Evolutionary conservation across 2,329 filamentous ascomycete species (phyloP), one percentile per base, ranked within the genome.

Genomic region (Trichoderma guizhouense): DNA sequence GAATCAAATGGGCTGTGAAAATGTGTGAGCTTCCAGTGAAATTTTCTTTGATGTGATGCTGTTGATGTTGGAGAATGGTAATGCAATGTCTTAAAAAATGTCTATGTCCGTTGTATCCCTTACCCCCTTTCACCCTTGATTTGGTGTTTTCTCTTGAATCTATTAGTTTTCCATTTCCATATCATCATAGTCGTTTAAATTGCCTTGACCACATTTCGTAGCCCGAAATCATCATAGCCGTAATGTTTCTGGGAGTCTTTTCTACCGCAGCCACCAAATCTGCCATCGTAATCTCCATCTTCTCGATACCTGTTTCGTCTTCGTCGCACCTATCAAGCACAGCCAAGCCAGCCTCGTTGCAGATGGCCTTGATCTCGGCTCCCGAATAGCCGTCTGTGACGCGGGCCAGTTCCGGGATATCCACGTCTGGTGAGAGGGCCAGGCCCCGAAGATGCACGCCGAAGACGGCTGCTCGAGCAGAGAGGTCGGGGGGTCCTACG

Each of bases 301-400:
- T 79, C n/a, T 74, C 76, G 18, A 64, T 74, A 0, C 74, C 79
- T 2, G 68, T 74, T n/a, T 78, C 74, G 2, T 77, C 76, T 1
- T 81, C 79, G 3, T 81, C 78, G 47, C 75, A 77, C 7, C 79
- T 76, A 5, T 83, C 82, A 69, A 83, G 79, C 14, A 85, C 86
- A 6, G 82, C 81, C 66, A 83, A 78, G 5, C 83, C 83, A 0
- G 84, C 84, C 67, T 80, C 79, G 39, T 83, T 81, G 75, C 86
- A 88, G 4, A 89, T 84, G 5, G 83, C 84, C 71, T 85, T 83
- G 72, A 98, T 89, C 81, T 98, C 95, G 0, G 95, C 94, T 3
- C 95, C 95, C 2, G 94, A 96, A 79, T 93, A 93, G 0, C 94
- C 94, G 8, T 94, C 91, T 0, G 92, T 92, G 61, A 83, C 80